Evolutionary conservation across 1,284 basidiomycete genomes (phyloP), one percentile per base, ranked within the genome.

Genomic region (Papiliotrema nemorosa): DNA sequence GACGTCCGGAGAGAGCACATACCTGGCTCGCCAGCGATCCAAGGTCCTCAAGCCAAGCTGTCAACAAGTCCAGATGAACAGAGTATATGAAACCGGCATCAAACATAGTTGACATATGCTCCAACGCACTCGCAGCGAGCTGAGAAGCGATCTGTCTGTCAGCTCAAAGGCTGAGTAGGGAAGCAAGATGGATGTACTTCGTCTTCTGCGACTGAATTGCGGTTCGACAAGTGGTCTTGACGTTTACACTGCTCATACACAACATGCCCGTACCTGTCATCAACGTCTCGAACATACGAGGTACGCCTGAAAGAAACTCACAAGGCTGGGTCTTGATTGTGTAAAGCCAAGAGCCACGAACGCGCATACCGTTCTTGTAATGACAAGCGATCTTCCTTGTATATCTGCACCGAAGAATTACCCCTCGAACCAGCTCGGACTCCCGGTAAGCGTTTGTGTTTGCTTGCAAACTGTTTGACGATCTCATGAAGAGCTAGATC

Each of bases 341-440:
- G 84, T 33, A 87, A 66, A 16, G 82, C 82, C 29, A 78, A 69
- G 34, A 87, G 72, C 86, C 86, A 88, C 16, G 78, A 78, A 13
- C 75, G 68, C 14, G 77, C 83, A 58, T 86, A 86, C 50, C 74
- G 78, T 14, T 62, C 60, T 20, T 82, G 66, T 29, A 89, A 59
- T 83, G 82, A 29, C 79, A 80, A 2, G 80, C 86, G 66, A 82
- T 86, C 59, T 78, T 82, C 21, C 76, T 76, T 31, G 80, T 79
- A 64, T 63, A 76, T 3, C 73, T 70, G 22, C 71, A 74, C 33
- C 59, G 70, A 43, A 70, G 72, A 42, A 79, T 78, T 27, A 60
- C 64, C 50, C 66, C 73, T 46, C 65, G 64, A 58, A 5, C 72
- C 67, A 1, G 77, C 65, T 13, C 83, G 80, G 12, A 88, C 80